Evolutionary conservation across 805 yeast species (phyloP).

Genomic region (Phaffomyces opuntiae): DNA sequence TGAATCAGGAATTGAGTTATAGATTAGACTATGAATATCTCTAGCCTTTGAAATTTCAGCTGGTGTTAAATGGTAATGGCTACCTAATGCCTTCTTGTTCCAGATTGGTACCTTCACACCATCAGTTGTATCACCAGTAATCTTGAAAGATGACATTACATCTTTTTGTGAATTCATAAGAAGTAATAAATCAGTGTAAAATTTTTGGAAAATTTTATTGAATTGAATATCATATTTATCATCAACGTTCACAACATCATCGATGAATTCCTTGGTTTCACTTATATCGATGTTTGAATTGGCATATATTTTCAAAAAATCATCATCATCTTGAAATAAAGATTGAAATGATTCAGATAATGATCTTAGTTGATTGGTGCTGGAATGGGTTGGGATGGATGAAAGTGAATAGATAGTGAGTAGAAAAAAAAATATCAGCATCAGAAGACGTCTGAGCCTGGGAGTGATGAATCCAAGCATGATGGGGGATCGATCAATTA

Average conservation of each 20-base stretch:
- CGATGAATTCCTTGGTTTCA: slow-evolving; percentile 1
- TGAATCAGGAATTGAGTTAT: slow-evolving; percentile 2
- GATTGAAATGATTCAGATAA: background rate
- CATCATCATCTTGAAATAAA: slow-evolving; percentile 2
- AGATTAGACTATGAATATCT: slow-evolving; percentile 3
- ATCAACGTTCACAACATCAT: slow-evolving; percentile 2
- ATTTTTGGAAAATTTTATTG: slow-evolving; percentile 7
- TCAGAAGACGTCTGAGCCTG: no score
- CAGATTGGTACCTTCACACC: background rate
- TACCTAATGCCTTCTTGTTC: background rate
- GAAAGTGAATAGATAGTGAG: background rate
- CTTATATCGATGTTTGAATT: slow-evolving; percentile 7
- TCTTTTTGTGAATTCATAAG: background rate
- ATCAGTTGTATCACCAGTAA: slow-evolving; percentile 2
- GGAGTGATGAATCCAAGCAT: no score
- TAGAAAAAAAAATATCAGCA: no score
- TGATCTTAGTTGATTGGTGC: background rate
- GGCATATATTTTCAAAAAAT: slow-evolving; percentile 2
- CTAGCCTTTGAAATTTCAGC: background rate
- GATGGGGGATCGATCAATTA: no score
- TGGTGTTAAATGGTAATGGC: background rate
- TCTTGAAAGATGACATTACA: slow-evolving; percentile 1
- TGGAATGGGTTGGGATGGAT: background rate
- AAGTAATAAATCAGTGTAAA: slow-evolving; percentile 1
- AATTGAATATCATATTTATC: slow-evolving; percentile 6